Percentiles rank a stretch among this genome's conserved stretches.
These are phyloP conservation scores for Stentor coeruleus DNA, from an alignment of 73 alveolate species.

Conservation along the genomic window DNA sequence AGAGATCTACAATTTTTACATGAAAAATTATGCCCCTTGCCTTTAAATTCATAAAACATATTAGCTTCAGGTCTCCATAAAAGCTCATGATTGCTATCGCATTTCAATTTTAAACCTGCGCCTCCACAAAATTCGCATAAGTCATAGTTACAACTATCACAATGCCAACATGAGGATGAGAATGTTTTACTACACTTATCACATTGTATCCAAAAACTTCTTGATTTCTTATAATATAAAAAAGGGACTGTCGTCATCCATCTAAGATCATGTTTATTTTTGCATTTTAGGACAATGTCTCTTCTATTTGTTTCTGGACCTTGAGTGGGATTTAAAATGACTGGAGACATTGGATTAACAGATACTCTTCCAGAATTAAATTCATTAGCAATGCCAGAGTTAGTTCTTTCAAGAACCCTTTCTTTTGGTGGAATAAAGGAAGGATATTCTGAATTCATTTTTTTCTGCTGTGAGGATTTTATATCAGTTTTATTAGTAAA, in stretches of 20 bases:
- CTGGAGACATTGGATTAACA: background rate
- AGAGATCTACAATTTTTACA: background rate
- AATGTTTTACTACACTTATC: background rate
- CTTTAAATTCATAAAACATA: background rate
- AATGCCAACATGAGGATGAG: background rate
- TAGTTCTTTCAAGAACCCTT: background rate
- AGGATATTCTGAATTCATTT: background rate
- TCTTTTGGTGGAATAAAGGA: background rate
- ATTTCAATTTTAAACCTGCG: background rate
- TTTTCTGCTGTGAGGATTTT: background rate
- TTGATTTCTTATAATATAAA: too few species aligned
- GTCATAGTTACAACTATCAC: background rate
- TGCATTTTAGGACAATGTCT: background rate
- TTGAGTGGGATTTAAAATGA: background rate
- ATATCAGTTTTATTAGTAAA: background rate
- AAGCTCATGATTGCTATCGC: background rate
- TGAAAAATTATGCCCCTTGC: background rate
- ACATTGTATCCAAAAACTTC: background rate
- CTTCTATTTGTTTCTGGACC: background rate
- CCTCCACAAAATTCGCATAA: background rate
- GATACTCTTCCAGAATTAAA: too few species aligned
- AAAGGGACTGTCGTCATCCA: background rate
- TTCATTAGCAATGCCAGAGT: background rate
- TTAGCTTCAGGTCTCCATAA: background rate
- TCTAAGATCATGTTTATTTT: background rate